Conservation (phyloP, 2,329 filamentous ascomycete genomes). For the Hymenotorrendiella dingleyae region DNA sequence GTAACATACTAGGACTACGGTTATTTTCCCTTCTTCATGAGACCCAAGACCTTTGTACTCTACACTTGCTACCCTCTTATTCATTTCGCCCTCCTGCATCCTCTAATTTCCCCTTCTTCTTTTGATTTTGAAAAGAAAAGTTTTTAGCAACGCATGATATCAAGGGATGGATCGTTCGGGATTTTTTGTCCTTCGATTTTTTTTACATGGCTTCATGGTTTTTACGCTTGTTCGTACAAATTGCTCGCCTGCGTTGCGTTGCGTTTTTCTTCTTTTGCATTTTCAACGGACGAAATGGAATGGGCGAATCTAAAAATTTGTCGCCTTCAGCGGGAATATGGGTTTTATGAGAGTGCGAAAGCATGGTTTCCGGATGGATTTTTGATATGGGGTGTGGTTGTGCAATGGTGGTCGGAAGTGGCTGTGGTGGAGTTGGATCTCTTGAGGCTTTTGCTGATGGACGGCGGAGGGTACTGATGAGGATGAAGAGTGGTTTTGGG, state of each 20-base stretch:
- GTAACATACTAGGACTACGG: conserved; percentile 18
- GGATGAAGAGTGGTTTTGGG: too few species aligned
- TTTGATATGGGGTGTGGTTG: conserved; percentile 1
- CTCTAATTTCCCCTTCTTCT: conserved; percentile 7
- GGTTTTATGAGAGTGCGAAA: conserved; percentile 1
- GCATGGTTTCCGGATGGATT: conserved; percentile 7
- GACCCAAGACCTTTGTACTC: conserved; percentile 17
- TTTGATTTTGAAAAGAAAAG: conserved; percentile 12
- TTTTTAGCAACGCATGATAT: conserved; percentile 10
- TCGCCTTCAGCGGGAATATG: conserved; percentile 5
- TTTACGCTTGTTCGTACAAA: conserved; percentile 6
- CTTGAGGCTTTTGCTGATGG: neutral
- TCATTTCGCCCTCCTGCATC: conserved; percentile 9
- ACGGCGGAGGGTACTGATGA: too few species aligned
- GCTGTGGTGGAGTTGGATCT: conserved; percentile 4
- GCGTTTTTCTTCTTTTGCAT: conserved; percentile 9
- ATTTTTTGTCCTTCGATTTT: conserved; percentile 3
- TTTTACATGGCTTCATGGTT: conserved; percentile 5
- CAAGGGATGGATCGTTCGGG: conserved; percentile 10
- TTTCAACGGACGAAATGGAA: conserved; percentile 8
- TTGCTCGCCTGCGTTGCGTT: conserved; percentile 4
- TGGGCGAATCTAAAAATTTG: conserved; percentile 6
- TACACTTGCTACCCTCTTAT: conserved; percentile 13
- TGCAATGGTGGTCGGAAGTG: neutral
- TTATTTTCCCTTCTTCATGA: conserved; percentile 10